Conservation (phyloP, 2,329 filamentous ascomycete genomes). For the Beauveria australis region DNA sequence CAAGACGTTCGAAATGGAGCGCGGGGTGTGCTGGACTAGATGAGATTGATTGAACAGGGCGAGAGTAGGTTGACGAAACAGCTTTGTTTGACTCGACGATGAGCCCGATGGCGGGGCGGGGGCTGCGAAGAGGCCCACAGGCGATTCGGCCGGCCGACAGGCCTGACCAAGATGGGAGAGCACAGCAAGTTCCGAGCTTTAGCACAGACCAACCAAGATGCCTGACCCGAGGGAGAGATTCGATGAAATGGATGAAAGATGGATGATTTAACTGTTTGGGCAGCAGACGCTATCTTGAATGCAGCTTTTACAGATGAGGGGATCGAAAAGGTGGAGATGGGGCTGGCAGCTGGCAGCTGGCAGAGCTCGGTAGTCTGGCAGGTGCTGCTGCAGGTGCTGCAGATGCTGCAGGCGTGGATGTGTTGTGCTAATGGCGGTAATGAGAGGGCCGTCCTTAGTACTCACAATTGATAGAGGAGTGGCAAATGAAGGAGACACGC, state of each 20-base stretch:
- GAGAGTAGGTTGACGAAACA: background rate
- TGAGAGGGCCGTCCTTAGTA: too few species aligned
- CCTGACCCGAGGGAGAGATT: background rate
- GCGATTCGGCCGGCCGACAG: constrained; percentile 8
- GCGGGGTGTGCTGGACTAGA: too few species aligned
- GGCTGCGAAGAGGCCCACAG: constrained; percentile 2
- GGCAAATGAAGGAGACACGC: too few species aligned
- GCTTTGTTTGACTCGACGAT: constrained; percentile 7
- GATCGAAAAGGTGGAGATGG: constrained; percentile 12
- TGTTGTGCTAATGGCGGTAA: background rate
- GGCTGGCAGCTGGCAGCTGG: background rate
- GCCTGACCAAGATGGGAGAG: constrained; percentile 4
- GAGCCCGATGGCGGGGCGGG: constrained; percentile 11
- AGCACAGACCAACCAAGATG: background rate
- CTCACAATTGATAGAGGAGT: too few species aligned
- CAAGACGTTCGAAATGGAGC: background rate
- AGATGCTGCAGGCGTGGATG: background rate
- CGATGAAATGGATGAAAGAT: constrained; percentile 3
- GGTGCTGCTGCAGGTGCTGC: background rate
- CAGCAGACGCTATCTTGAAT: background rate
- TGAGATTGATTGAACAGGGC: background rate
- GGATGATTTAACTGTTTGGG: background rate
- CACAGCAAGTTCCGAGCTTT: background rate
- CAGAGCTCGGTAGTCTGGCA: background rate
- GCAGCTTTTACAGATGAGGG: constrained; percentile 5